These are phyloP conservation scores for Selenicereus undatus DNA, from an alignment of 148 eudicot species.

Conservation along the genomic window DNA sequence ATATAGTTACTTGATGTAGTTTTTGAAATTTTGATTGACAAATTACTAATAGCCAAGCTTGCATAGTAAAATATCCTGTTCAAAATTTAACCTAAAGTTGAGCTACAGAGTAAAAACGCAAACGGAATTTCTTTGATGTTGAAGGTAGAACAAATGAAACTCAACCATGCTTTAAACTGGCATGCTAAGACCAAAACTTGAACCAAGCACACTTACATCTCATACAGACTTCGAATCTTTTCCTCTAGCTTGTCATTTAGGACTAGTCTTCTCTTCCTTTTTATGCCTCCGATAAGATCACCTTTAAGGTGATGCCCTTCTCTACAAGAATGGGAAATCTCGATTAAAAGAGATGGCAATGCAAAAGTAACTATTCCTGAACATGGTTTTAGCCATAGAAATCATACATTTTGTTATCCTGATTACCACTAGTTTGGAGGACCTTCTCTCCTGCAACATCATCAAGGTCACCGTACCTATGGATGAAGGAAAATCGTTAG, in stretches of 20 bases:
- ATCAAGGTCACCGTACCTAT: slow-evolving; percentile 40
- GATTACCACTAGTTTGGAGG: slow-evolving; percentile 23
- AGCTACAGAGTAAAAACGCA: background rate
- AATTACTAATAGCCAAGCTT: background rate
- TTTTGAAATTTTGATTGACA: background rate
- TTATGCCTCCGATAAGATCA: slow-evolving; percentile 28
- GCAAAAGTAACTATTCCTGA: background rate
- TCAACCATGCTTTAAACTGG: background rate
- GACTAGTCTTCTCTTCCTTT: slow-evolving; percentile 52
- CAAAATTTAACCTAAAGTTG: background rate
- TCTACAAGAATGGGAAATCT: slow-evolving; percentile 38
- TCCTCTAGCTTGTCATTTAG: slow-evolving; percentile 52
- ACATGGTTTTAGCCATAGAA: slow-evolving; percentile 1
- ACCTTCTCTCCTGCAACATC: slow-evolving; percentile 27
- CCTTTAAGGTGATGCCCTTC: slow-evolving; percentile 32
- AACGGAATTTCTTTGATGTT: background rate
- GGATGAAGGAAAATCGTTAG: background rate
- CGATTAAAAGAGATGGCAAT: slow-evolving; percentile 16
- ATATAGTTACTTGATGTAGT: slow-evolving; percentile 7
- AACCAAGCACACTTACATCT: slow-evolving; percentile 46
- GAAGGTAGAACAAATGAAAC: background rate
- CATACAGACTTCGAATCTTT: slow-evolving; percentile 52
- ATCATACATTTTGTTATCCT: slow-evolving; percentile 37
- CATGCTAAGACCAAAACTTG: background rate
- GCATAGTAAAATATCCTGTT: background rate